Base-by-base conservation (phyloP, 2,329 filamentous ascomycete genomes). In the Cercospora sojina region DNA sequence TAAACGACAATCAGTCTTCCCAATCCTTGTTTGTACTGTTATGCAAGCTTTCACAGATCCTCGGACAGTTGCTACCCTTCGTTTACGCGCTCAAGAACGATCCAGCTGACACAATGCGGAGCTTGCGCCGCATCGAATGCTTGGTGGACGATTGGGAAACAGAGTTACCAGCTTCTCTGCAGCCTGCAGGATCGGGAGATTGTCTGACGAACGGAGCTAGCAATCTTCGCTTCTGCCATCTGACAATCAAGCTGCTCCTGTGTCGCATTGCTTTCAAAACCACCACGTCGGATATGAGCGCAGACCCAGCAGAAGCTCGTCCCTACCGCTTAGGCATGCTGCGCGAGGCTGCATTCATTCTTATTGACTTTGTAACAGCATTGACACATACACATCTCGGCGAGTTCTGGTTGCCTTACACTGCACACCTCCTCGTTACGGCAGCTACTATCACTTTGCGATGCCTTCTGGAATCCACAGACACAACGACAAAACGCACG, bases 361-460 rank as follows among this genome's bases (percentile, higher is more conserved):
- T 86, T 5, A 79, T 84, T 6, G 80, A 82, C 20, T 85, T 84
- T 65, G 80, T 85, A 3, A 77, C 80, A 7, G 82, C 79, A 1
- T 75, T 86, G 3, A 77, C 77, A 5, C 79, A 80, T 65, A 73
- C 76, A 16, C 82, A 85, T 43, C 84, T 84, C 62, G 75, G 79
- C 29, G 83, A 85, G 69, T 85, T 86, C 67, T 86, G 84, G 84
- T 74, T 86, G 1, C 75, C 74, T 79, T 80, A 83, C 65, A 84
- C 83, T 59, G 83, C 83, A 1, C 84, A 85, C 65, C 78, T 85
- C 23, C 78, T 86, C 16, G 84, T 84, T 1, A 84, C 83, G 18
- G 84, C 83, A 5, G 81, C 83, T n/a, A 86, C 83, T 0, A 79
- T 85, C 7, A 79, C 84, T 10, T 79, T 86, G 23, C 80, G 84